Evolutionary conservation across 495 filamentous ascomycete genomes (phyloP), one percentile per base, ranked within the genome.

Genomic region (Extremus antarcticus): DNA sequence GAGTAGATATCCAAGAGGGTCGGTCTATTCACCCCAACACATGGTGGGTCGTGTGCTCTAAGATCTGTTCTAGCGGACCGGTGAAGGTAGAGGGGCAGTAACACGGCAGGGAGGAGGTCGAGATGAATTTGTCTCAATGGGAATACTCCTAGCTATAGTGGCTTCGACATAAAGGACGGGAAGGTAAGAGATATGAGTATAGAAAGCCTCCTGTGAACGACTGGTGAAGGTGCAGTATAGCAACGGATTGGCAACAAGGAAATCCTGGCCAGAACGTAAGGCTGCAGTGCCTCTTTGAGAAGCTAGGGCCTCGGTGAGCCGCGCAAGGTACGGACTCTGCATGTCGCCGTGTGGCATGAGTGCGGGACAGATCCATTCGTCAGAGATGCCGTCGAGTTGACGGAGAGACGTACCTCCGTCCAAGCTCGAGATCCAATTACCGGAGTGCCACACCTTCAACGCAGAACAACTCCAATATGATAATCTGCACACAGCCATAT

Each of bases 261-360:
- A 53, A 53, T 35, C 38, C 55, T 47, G 38, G 50, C 48, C 40
- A 29, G 11, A 7, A 25, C 2, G 11, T 20, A 24, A 41, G 41
- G 54, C 54, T 35, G 29, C 29, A 35, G 29, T 35, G 29, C 29
- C 29, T 13, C 7, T 35, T 35, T 7, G 13, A 4, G 29, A 35
- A 57, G 55, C 55, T 51, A 51, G 55, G 55, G 43, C 48, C 38
- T 48, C 50, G 55, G 17, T 23, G 29, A 1, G 43, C 52, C 43
- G 56, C 46, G 51, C 51, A 54, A 59, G 52, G 57, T 50, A 55
- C 51, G 39, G 41, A 43, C 46, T n/a, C 17, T 45, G 41, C 41
- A 45, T 45, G 41, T 39, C 35, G 41, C 41, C 41, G 41, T 39
- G 41, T n/a, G 29, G 29, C 29, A 35, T 35, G 29, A 35, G 13